Conservation (phyloP, 768 basidiomycete species). For the Mycena vitilis region DNA sequence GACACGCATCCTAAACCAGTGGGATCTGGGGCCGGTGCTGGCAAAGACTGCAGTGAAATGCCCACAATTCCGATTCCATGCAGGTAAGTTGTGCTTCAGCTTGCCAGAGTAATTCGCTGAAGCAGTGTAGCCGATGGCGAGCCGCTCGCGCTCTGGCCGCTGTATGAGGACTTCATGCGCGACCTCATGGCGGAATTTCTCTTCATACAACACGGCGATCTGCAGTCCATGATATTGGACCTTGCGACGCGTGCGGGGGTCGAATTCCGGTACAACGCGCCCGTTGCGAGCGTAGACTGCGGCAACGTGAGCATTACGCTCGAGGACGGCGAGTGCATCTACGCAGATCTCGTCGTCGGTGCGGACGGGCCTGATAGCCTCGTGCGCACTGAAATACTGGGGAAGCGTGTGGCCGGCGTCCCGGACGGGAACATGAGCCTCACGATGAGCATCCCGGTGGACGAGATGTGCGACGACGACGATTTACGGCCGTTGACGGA, state of each 20-base stretch:
- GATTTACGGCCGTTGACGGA: conserved; percentile 45
- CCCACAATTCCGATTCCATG: conserved; percentile 44
- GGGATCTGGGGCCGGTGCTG: conserved; percentile 63
- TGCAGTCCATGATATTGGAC: conserved; percentile 60
- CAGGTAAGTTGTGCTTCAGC: background rate
- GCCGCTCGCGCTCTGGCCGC: conserved; percentile 54
- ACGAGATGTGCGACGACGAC: conserved; percentile 46
- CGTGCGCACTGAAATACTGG: conserved; percentile 48
- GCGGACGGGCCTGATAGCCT: conserved; percentile 67
- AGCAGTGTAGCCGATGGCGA: conserved; percentile 13
- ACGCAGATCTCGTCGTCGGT: conserved; percentile 67
- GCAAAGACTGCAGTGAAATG: conserved; percentile 50
- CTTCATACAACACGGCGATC: conserved; percentile 62
- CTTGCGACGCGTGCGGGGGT: conserved; percentile 62
- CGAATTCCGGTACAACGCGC: conserved; percentile 54
- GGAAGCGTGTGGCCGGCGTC: conserved; percentile 40
- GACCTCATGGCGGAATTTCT: conserved; percentile 51
- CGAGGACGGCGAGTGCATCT: conserved; percentile 55
- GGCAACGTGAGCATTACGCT: conserved; percentile 50
- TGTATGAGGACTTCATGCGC: conserved; percentile 59
- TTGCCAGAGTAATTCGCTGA: background rate
- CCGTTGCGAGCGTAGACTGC: conserved; percentile 47
- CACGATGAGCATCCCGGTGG: conserved; percentile 47
- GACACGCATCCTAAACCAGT: conserved; percentile 64
- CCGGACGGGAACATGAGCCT: conserved; percentile 44